Evolutionary conservation across 331 rosid species (phyloP).

Genomic region (Cydonia oblonga): DNA sequence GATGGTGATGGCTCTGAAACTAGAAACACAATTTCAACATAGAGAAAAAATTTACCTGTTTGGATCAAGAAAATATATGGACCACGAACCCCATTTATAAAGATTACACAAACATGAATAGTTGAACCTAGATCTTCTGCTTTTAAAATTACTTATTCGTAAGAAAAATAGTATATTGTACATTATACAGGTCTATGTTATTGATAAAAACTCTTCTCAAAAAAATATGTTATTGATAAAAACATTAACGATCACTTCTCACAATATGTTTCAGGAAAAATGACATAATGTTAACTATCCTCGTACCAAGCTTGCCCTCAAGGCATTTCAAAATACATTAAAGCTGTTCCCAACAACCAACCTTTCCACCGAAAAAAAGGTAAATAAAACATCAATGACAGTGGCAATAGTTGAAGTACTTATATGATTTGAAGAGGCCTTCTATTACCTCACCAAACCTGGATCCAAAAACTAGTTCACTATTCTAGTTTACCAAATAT

Average conservation of each 20-base stretch:
- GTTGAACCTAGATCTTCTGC: background rate
- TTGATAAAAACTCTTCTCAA: background rate
- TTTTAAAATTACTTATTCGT: background rate
- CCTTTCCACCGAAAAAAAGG: background rate
- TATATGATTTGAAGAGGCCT: background rate
- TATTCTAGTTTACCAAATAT: background rate
- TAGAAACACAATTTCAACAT: constrained; percentile 22
- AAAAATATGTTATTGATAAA: too few species aligned
- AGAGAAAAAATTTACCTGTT: background rate
- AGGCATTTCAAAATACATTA: background rate
- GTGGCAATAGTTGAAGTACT: background rate
- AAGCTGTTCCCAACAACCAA: background rate
- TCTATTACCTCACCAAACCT: background rate
- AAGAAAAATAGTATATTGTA: background rate
- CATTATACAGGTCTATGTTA: background rate
- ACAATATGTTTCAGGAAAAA: background rate
- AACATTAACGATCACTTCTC: background rate
- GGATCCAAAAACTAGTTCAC: background rate
- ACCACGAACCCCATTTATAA: background rate
- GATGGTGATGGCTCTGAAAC: constrained; percentile 57
- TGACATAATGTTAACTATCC: background rate
- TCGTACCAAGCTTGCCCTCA: background rate
- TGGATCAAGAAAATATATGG: background rate
- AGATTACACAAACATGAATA: background rate
- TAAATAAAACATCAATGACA: background rate